Conservation (phyloP, 306 rosid species). For the Rosa rugosa region DNA sequence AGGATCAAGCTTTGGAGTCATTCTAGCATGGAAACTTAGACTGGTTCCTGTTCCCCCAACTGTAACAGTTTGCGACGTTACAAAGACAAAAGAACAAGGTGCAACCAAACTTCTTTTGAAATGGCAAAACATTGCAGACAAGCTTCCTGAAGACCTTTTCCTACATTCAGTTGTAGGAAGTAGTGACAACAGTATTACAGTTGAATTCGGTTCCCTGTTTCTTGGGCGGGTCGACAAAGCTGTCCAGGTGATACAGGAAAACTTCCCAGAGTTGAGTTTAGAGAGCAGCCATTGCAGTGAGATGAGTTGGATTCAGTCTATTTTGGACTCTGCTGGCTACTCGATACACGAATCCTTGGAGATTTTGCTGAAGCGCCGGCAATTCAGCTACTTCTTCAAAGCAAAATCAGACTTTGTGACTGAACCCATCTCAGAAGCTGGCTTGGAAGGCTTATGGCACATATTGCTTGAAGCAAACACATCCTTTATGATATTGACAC, state of each 20-base stretch:
- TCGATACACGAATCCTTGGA: conserved; percentile 45
- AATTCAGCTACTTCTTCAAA: conserved; percentile 50
- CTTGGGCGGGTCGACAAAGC: conserved; percentile 49
- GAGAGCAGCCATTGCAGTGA: conserved; percentile 43
- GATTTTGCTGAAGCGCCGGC: conserved; percentile 45
- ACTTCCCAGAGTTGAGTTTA: conserved; percentile 60
- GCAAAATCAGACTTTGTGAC: conserved; percentile 69
- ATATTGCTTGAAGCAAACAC: conserved; percentile 39
- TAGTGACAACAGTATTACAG: conserved; percentile 41
- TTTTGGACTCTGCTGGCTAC: conserved; percentile 49
- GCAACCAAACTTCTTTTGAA: conserved; percentile 42
- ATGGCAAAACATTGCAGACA: conserved; percentile 58
- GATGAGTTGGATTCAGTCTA: conserved; percentile 70
- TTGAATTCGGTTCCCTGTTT: conserved; percentile 51
- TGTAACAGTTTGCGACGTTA: conserved; percentile 52
- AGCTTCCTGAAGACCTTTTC: conserved; percentile 46
- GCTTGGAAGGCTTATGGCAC: conserved; percentile 49
- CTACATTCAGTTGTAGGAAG: conserved; percentile 43
- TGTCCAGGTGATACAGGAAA: conserved; percentile 40
- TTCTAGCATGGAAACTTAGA: conserved; percentile 62
- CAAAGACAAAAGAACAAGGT: conserved; percentile 46
- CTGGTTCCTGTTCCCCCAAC: conserved; percentile 53
- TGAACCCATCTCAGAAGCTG: conserved; percentile 49
- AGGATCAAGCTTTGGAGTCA: conserved; percentile 61
- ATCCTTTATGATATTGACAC: conserved; percentile 48